Base-by-base conservation (phyloP, 805 yeast genomes). In the Ogataea paradorogensis region DNA sequence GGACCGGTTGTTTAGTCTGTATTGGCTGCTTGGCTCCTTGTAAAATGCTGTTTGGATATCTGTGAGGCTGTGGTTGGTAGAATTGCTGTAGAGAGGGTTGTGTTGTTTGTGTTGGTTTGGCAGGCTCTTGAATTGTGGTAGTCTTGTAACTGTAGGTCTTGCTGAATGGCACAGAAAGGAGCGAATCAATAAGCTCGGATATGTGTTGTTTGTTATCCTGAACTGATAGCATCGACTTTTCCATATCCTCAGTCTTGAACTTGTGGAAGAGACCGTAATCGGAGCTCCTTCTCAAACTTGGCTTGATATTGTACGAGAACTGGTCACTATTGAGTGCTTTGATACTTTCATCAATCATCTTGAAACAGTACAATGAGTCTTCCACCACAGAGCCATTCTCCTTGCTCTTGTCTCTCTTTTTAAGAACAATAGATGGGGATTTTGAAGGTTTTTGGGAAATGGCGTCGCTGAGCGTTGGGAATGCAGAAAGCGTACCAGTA, bases 141-240 rank as follows among this genome's bases (percentile, higher is more conserved):
- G 56, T 29, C 30, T 48, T 57, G 45, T 47, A 56, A 33, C 51
- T 53, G 48, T 61, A 61, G 24, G 57, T 61, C 40, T 60, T 61
- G 27, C 58, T 50, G 37, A 53, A 59, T 10, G 66, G 65, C n/a
- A 56, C 49, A 38, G 54, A 63, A 27, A 62, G 43, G 18, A 62
- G 34, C 15, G 64, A 53, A n/a, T 63, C 66, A 22, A 60, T 53
- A 27, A 61, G 36, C 18, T 47, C 48, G 31, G 47, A 31, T 50
- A 61, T 47, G 34, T 52, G 58, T 13, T 43, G 48, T 32, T 40
- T 58, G 27, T 45, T 48, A 24, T 52, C 53, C 14, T 48, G 52
- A 14, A 41, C 26, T 13, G 41, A 42, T 4, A 35, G 29, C 36
- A 51, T 35, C 1, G 45, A 40, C 14, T 38, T 43, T 11, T 48